Conservation (phyloP, 768 basidiomycete genomes). For the Gloeopeniophorella convolvens region DNA sequence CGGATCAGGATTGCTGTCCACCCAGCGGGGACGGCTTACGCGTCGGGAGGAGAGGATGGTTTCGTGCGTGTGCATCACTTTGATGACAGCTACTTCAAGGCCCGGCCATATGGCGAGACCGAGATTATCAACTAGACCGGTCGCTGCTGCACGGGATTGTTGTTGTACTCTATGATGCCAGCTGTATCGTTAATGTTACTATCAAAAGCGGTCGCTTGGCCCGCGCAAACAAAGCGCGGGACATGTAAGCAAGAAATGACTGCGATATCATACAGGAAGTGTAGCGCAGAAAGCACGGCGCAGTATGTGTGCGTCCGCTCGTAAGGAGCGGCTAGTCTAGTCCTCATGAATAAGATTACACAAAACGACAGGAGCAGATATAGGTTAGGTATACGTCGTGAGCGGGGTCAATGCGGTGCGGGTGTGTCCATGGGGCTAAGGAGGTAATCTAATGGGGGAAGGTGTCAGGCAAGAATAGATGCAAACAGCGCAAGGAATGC, state of each 20-base stretch:
- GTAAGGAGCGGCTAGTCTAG: constrained; percentile 5
- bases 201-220: too few relatives aligned
- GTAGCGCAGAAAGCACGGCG: background rate
- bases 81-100: constrained; percentile 90
- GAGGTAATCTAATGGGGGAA: background rate
- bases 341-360: constrained; percentile 6
- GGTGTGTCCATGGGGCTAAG: constrained; percentile 1
- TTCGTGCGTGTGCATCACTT: constrained; percentile 89
- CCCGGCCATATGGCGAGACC: constrained; percentile 86
- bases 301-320: background rate
- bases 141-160: background rate
- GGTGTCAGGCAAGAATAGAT: background rate
- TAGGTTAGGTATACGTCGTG: constrained; percentile 1
- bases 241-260: too few relatives aligned
- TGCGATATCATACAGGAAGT: background rate
- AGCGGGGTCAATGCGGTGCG: background rate
- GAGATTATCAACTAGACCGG: constrained; percentile 55
- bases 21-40: constrained; percentile 80
- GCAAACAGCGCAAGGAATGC: background rate
- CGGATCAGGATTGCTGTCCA: constrained; percentile 78
- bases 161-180: constrained; percentile 6
- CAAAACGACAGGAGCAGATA: constrained; percentile 3
- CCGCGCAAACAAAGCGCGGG: too few relatives aligned
- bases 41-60: constrained; percentile 95
- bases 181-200: background rate